Evolutionary conservation across 352 stramenopile species (phyloP).

Genomic region (Blastocystis hominis): DNA sequence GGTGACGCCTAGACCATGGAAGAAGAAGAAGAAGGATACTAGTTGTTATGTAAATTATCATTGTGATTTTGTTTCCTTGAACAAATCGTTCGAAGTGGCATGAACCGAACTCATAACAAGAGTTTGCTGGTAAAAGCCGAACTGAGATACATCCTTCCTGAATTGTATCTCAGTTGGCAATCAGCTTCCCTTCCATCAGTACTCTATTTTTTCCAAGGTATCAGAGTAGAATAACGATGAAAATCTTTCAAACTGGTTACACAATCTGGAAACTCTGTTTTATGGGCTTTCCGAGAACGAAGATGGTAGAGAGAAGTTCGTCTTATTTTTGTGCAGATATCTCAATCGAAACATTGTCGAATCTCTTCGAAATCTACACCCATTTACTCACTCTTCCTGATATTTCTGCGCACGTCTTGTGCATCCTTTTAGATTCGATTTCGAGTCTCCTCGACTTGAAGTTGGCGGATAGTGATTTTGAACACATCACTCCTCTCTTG

Average conservation of each 20-base stretch:
- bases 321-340: not conserved
- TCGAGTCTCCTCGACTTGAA: not conserved
- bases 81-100: not conserved
- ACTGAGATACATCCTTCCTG: not conserved
- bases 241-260: not conserved
- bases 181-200: not conserved
- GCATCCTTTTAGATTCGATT: not conserved
- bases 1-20: not conserved
- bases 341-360: not conserved
- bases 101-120: not conserved
- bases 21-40: not conserved
- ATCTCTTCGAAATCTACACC: slow-evolving; percentile 21
- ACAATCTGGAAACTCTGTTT: slow-evolving; percentile 39
- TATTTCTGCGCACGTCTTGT: not conserved
- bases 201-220: not conserved
- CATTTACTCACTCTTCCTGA: slow-evolving; percentile 26
- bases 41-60: slow-evolving; percentile 5
- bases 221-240: slow-evolving; percentile 3
- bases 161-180: not conserved
- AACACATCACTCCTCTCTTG: not conserved
- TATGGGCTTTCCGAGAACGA: not conserved
- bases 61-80: not conserved
- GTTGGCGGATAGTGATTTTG: not conserved
- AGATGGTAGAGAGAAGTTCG: not conserved
- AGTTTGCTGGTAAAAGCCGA: not conserved